Conservation (phyloP, 2,329 filamentous ascomycete species). For the Dactylellina haptotyla region DNA sequence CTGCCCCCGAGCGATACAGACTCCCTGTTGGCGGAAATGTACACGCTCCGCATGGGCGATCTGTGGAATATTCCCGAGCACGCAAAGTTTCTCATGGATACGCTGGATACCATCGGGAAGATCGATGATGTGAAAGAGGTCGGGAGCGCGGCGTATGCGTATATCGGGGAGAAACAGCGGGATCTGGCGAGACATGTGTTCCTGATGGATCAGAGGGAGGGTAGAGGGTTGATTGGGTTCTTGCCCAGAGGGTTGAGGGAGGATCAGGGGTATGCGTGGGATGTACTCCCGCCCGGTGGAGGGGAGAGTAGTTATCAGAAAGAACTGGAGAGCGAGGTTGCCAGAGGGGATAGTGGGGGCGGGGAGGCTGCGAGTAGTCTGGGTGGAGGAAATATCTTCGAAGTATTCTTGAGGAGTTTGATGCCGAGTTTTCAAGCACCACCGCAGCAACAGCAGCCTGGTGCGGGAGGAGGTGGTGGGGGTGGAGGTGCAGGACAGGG, state of each 20-base stretch:
- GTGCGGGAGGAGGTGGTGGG: background rate
- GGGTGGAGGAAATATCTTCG: constrained; percentile 15
- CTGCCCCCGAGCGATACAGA: constrained; percentile 72
- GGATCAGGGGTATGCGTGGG: constrained; percentile 76
- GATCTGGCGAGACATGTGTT: constrained; percentile 79
- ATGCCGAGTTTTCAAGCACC: constrained; percentile 37
- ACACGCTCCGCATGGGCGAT: constrained; percentile 79
- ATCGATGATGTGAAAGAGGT: constrained; percentile 63
- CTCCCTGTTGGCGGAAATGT: constrained; percentile 77
- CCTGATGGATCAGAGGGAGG: constrained; percentile 70
- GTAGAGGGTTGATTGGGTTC: constrained; percentile 74
- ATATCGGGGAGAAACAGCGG: constrained; percentile 62
- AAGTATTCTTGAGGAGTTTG: constrained; percentile 44
- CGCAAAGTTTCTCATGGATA: constrained; percentile 72
- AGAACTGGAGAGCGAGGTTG: constrained; percentile 25
- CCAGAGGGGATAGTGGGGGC: background rate
- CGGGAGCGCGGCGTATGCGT: constrained; percentile 63
- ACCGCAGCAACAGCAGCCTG: background rate
- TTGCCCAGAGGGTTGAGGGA: constrained; percentile 74
- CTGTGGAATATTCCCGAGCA: constrained; percentile 85
- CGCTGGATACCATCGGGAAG: constrained; percentile 58
- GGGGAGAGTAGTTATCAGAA: constrained; percentile 52
- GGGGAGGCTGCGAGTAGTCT: background rate
- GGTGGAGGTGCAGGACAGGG: background rate
- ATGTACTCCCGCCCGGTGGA: constrained; percentile 78